phyloP scores from a whole-genome alignment of 371 early-diverging fungal species.

The Blyttiomyces sp. region DNA sequence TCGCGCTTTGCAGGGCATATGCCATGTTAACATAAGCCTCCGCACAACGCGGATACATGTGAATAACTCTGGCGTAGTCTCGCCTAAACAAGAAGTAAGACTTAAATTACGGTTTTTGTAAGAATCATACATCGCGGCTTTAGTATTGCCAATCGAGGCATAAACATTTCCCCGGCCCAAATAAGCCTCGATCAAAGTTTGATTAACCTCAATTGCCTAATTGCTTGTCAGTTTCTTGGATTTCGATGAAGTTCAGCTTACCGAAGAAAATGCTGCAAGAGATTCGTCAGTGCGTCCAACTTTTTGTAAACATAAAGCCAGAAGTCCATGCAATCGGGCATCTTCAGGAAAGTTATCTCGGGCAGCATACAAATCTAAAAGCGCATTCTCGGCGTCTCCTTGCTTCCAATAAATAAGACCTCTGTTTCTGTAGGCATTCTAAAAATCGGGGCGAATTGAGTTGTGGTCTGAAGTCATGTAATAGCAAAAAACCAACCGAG shows the following conservation, averaged over 20 bases:
- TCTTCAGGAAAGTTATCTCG: conserved; percentile 44
- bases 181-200: conserved; percentile 37
- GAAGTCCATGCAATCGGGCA: conserved; percentile 35
- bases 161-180: conserved; percentile 50
- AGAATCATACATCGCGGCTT: conserved; percentile 22
- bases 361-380: conserved; percentile 45
- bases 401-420: conserved; percentile 52
- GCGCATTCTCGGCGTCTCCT: conserved; percentile 47
- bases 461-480: too few species aligned
- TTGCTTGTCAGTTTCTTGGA: conserved; percentile 1
- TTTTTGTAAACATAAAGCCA: conserved; percentile 46
- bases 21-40: conserved; percentile 52
- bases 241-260: conserved; percentile 15
- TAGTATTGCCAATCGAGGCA: conserved; percentile 27
- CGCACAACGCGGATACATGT: conserved; percentile 41
- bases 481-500: conserved; percentile 34
- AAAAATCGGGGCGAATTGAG: too few species aligned
- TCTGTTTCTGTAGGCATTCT: conserved; percentile 52
- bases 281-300: conserved; percentile 39
- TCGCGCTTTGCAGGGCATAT: conserved; percentile 43
- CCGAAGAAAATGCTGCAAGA: conserved; percentile 35
- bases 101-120: conserved; percentile 1
- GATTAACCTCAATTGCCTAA: conserved; percentile 42
- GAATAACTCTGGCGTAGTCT: conserved; percentile 46
- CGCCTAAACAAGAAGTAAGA: conserved; percentile 16